Evolutionary conservation across 257 asterid genomes (phyloP).

Genomic region (Solanum okadae): DNA sequence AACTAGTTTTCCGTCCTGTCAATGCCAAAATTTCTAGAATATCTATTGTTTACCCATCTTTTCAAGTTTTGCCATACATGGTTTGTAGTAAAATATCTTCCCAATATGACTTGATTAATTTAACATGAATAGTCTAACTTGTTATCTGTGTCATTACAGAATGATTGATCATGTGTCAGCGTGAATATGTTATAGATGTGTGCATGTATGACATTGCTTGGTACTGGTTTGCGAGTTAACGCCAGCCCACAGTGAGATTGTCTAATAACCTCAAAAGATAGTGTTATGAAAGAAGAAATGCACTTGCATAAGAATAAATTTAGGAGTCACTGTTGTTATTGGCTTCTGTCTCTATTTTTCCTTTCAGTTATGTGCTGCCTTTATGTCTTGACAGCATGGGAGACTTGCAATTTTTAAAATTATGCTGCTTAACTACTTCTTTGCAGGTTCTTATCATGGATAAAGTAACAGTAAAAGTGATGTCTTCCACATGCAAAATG

Average conservation of each 20-base stretch:
- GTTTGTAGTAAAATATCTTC: neutral
- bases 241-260: neutral
- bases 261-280: neutral
- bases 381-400: neutral
- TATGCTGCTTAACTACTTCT: neutral
- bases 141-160: neutral
- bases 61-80: neutral
- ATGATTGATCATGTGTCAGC: neutral
- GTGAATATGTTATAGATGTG: neutral
- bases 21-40: neutral
- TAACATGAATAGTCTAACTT: neutral
- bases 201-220: neutral
- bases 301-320: neutral
- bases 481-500: constrained; percentile 96
- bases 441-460: constrained; percentile 97
- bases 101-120: neutral
- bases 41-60: neutral
- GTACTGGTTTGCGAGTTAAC: neutral
- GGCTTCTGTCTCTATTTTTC: neutral
- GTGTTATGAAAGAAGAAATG: neutral
- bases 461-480: constrained; percentile 86
- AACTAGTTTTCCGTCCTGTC: neutral
- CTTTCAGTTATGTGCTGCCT: neutral
- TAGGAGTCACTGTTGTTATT: neutral
- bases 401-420: neutral